phyloP scores from a whole-genome alignment of 1,139 yeast genomes.

The Hansenula lynferdii region DNA sequence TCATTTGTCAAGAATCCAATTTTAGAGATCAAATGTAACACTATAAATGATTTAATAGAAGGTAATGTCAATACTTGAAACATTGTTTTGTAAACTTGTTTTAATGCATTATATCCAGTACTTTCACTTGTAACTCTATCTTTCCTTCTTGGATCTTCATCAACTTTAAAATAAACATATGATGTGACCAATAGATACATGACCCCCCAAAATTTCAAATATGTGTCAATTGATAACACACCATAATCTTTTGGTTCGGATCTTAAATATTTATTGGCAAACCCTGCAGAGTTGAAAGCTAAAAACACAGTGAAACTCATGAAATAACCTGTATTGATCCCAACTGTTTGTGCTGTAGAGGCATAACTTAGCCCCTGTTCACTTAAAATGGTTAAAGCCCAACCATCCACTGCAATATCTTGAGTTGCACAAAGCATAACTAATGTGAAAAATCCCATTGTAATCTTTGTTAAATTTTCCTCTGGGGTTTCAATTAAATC shows the following conservation, averaged over 20 bases:
- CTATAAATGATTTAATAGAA: conserved; percentile 71
- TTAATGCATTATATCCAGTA: conserved; percentile 21
- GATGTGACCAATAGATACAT: conserved; percentile 65
- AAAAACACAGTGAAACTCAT: conserved; percentile 85
- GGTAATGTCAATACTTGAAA: conserved; percentile 66
- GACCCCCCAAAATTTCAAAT: conserved; percentile 75
- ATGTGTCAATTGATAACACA: conserved; percentile 65
- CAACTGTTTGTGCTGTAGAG: conserved; percentile 95
- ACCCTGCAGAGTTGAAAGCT: conserved; percentile 88
- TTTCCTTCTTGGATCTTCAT: conserved; percentile 52
- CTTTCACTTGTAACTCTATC: conserved; percentile 6
- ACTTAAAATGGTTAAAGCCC: conserved; percentile 90
- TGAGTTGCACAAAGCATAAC: conserved; percentile 95
- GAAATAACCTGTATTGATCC: conserved; percentile 91
- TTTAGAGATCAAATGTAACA: conserved; percentile 75
- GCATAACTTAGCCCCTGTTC: conserved; percentile 85
- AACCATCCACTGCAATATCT: conserved; percentile 98
- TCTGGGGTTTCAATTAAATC: conserved; percentile 51
- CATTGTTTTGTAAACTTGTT: conserved; percentile 70
- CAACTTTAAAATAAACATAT: conserved; percentile 49
- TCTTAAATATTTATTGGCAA: conserved; percentile 81
- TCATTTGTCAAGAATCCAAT: conserved; percentile 95
- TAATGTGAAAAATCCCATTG: conserved; percentile 63
- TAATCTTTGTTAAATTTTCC: conserved; percentile 48
- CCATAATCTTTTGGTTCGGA: conserved; percentile 57